Base-by-base conservation (phyloP, 371 early-diverging fungal species). In the Mucor saturninus region DNA sequence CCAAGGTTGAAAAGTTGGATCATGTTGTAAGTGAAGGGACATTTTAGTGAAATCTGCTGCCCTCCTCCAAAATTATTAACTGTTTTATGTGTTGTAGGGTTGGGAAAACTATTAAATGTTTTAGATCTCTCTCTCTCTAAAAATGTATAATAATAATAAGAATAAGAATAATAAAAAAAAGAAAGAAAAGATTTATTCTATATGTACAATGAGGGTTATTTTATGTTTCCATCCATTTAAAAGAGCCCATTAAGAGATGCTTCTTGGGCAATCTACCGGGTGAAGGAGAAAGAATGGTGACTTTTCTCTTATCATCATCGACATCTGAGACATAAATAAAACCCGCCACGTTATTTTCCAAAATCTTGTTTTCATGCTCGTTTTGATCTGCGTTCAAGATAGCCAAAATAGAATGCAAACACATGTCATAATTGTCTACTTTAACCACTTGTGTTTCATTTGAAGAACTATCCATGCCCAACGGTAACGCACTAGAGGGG, bases 311-410 rank as follows among this genome's bases (percentile, higher is more conserved):
- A 2, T 73, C 80, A 51, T 88, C 92, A 69, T 95, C 92, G 8
- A 96, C 91, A 59, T 92, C 93, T 4, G 94, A 91, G 30, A 97
- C 88, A 63, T 94, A 94, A 38, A 97, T 85, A 74, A 95, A 98
- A 0, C 97, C 97, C 7, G 89, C 77, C 3, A 93, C 73, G 69
- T 89, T 93, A 14, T 85, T 81, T 39, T 87, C 90, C 30, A 95
- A 64, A 11, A 95, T 60, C 4, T 72, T 73, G 6, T 78, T 79
- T 65, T 95, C 93, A 35, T 58, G 62, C 9, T 87, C 86, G 35
- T 72, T 61, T n/a, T 79, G 81, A 46, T 84, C 83, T 8, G 89
- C 87, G 64, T 90, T 87, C 2, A 93, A 83, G 3, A 98, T 88
- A 0, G 95, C 94, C 53, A 98, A 62, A 0, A 98, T 83, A 0